Conservation (phyloP, 192 early-diverging fungal species). For the Entrophospora sp. region DNA sequence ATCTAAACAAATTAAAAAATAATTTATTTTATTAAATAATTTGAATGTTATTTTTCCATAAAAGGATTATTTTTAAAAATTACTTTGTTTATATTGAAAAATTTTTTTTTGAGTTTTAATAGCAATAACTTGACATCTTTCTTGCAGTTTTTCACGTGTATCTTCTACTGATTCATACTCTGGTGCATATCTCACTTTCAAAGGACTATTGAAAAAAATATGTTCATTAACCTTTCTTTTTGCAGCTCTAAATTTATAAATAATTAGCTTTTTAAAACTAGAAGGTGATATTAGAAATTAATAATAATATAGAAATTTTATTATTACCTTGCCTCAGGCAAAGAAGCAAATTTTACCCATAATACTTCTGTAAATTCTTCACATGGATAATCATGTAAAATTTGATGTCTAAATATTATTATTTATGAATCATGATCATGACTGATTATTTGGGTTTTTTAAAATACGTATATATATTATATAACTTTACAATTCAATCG, state of each 20-base stretch:
- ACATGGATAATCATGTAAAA: slow-evolving; percentile 21
- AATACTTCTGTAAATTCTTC: slow-evolving; percentile 26
- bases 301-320: neutral
- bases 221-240: slow-evolving; percentile 34
- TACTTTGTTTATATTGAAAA: neutral
- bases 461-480: neutral
- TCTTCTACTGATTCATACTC: slow-evolving; percentile 35
- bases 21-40: neutral
- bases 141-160: slow-evolving; percentile 30
- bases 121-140: slow-evolving; percentile 24
- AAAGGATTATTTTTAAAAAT: neutral
- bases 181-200: slow-evolving; percentile 32
- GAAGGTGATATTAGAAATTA: neutral
- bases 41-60: neutral
- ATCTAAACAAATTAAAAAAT: neutral
- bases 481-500: slow-evolving; percentile 18
- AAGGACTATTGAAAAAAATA: slow-evolving; percentile 24
- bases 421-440: too few relatives aligned
- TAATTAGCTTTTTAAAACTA: neutral
- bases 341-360: slow-evolving; percentile 20
- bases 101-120: slow-evolving; percentile 12
- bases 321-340: slow-evolving; percentile 22
- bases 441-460: too few relatives aligned
- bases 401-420: slow-evolving; percentile 1
- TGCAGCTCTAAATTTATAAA: slow-evolving; percentile 4